A percentile compares a stretch with the other conserved stretches of the same genome.
phyloP scores from a whole-genome alignment of 441 rosid genomes.

The Populus hybrid region DNA sequence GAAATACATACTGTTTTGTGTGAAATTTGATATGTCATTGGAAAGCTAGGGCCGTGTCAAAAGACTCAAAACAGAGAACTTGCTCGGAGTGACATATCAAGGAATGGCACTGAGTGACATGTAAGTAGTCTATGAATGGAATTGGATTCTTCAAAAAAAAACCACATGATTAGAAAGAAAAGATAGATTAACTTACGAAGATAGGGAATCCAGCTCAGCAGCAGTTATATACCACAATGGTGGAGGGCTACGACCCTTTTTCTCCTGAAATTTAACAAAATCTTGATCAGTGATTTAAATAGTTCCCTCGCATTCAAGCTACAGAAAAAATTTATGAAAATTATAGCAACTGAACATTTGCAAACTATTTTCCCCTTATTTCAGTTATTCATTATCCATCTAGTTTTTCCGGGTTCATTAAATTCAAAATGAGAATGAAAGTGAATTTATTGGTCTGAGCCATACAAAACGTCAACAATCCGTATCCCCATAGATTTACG shows the following conservation, averaged over 20 bases:
- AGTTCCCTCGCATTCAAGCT: not conserved
- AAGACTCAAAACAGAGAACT: not conserved
- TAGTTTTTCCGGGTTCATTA: not conserved
- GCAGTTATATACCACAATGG: conserved; percentile 71
- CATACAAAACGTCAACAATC: not conserved
- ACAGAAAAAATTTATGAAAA: not conserved
- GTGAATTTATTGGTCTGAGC: not conserved
- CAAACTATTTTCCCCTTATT: not conserved
- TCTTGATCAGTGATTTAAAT: conserved; percentile 4
- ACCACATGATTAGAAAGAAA: not conserved
- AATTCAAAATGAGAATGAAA: not conserved
- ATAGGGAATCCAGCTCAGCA: conserved; percentile 63
- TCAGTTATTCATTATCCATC: not conserved
- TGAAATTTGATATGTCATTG: not conserved
- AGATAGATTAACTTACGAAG: conserved; percentile 48
- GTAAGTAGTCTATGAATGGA: not conserved
- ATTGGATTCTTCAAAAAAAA: not conserved
- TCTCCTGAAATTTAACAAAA: conserved; percentile 51
- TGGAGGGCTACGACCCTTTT: conserved; percentile 70
- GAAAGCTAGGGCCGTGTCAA: not conserved
- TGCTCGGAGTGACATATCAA: not conserved
- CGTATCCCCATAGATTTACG: not conserved
- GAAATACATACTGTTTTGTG: not conserved
- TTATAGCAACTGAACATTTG: not conserved
- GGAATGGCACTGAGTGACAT: not conserved